Conservation (phyloP, 805 yeast genomes). For the Wickerhamiella dianesei region DNA sequence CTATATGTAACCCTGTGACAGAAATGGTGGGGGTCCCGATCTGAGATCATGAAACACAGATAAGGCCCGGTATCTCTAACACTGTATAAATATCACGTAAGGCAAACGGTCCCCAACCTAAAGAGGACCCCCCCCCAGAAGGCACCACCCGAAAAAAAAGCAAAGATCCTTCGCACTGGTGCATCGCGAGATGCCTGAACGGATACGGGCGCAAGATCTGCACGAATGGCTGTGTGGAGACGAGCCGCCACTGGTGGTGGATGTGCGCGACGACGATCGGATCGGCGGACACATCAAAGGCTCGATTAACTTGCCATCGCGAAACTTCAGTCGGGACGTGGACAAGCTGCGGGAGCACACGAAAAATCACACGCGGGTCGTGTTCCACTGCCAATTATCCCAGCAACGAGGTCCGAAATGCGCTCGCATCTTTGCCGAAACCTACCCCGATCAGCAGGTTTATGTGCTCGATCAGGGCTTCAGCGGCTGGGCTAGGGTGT, state of each 20-base stretch:
- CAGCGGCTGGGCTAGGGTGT: constrained; percentile 62
- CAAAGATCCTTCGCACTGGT: no score
- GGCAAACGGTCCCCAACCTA: no score
- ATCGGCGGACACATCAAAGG: constrained; percentile 60
- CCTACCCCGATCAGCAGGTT: constrained; percentile 31
- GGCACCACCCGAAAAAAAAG: no score
- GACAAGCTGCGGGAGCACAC: constrained; percentile 30
- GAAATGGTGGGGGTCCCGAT: background rate
- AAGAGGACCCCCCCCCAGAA: no score
- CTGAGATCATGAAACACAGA: background rate
- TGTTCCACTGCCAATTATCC: constrained; percentile 83
- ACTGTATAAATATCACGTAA: constrained; percentile 4
- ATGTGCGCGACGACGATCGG: constrained; percentile 74
- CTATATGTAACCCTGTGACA: no score
- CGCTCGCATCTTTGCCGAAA: constrained; percentile 44
- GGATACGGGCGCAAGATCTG: constrained; percentile 19
- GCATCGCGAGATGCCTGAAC: constrained; percentile 1
- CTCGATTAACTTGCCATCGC: constrained; percentile 44
- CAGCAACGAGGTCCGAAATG: constrained; percentile 89
- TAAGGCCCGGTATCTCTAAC: background rate
- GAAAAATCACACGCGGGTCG: constrained; percentile 36
- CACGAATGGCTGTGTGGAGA: constrained; percentile 20
- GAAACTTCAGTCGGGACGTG: constrained; percentile 29
- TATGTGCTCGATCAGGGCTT: constrained; percentile 80
- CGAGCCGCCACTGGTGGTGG: constrained; percentile 39